Conservation (phyloP, 345 rosid species). For the Excoecaria agallocha region DNA sequence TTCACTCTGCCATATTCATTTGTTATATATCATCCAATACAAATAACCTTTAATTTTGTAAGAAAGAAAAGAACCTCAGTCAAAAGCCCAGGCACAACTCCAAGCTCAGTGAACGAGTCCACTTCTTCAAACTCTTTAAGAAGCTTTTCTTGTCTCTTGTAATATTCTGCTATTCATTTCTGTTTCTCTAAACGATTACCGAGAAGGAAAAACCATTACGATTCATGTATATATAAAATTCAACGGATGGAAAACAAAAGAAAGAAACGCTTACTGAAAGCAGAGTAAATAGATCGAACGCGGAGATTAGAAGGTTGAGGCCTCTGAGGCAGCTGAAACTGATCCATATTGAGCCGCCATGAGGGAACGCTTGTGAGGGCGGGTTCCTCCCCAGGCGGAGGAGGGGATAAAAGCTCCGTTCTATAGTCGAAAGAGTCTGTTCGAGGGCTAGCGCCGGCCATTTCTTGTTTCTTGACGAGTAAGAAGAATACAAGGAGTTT, state of each 20-base stretch:
- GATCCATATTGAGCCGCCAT: constrained; percentile 47
- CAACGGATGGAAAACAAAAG: neutral
- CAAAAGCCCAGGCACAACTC: constrained; percentile 34
- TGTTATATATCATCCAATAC: neutral
- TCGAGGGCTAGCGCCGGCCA: constrained; percentile 13
- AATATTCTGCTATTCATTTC: constrained; percentile 34
- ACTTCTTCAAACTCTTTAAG: constrained; percentile 47
- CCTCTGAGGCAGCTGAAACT: constrained; percentile 34
- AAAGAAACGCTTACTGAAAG: constrained; percentile 22
- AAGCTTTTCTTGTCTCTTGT: constrained; percentile 45
- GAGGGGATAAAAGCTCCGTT: constrained; percentile 49
- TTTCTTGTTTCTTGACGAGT: too few species aligned
- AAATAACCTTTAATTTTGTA: neutral
- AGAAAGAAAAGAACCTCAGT: constrained; percentile 31
- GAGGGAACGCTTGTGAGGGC: constrained; percentile 26
- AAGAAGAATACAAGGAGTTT: too few species aligned
- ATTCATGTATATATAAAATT: neutral
- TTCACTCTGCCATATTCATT: constrained; percentile 29
- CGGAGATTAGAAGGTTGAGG: constrained; percentile 21
- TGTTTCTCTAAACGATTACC: constrained; percentile 27
- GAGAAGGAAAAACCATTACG: too few species aligned
- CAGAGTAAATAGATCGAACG: constrained; percentile 9
- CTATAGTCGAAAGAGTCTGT: constrained; percentile 40
- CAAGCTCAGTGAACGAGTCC: constrained; percentile 45
- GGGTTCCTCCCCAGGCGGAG: constrained; percentile 20